Base-by-base conservation (phyloP, 1,284 basidiomycete genomes). In the Cutaneotrichosporon cavernicola region DNA sequence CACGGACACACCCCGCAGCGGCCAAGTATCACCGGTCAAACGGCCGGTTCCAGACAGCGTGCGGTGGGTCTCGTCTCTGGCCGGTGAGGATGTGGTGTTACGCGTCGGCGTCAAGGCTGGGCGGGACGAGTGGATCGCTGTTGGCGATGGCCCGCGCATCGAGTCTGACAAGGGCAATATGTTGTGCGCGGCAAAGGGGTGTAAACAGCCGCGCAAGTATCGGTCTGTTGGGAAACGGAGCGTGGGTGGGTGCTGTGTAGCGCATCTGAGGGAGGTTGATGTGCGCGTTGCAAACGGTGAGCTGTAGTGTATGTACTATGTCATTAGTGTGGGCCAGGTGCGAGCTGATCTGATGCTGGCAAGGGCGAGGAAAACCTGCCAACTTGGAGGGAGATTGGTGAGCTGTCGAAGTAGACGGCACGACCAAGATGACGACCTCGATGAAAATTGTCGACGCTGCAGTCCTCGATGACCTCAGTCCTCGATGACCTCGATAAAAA, bases 241-340 rank as follows among this genome's bases (percentile, higher is more conserved):
- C 60, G 80, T 74, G 58, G 86, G 86, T 0, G 86, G 85, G 2
- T 87, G 86, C 72, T 83, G 83, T 10, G 80, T 87, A 73, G 75
- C 74, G 46, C 81, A 82, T 65, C 68, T 82, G 32, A 79, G 77
- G 61, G 60, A 65, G 60, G 72, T 81, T 3, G 74, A 79, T 62
- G 69, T 65, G n/a, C 38, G 31, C 26, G 52, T 32, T 21, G 51
- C 10, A 43, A 10, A 14, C 9, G 40, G 36, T 14, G 59, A 61
- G 43, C 56, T 49, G 36, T 56, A 34, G 32, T 22, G 30, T 55
- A 32, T 49, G n/a, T 53, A 53, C 13, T n/a, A 55, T 61, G 52
- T 14, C 31, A 55, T 53, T 11, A n/a, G 22, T 51, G 22, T 8
- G 5, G 5, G 3, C 16, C 46, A 10, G 46, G 13, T 18, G 34